These are phyloP conservation scores for Saccharomyces kudriavzevii DNA, from an alignment of 805 yeast species.

Conservation along the genomic window DNA sequence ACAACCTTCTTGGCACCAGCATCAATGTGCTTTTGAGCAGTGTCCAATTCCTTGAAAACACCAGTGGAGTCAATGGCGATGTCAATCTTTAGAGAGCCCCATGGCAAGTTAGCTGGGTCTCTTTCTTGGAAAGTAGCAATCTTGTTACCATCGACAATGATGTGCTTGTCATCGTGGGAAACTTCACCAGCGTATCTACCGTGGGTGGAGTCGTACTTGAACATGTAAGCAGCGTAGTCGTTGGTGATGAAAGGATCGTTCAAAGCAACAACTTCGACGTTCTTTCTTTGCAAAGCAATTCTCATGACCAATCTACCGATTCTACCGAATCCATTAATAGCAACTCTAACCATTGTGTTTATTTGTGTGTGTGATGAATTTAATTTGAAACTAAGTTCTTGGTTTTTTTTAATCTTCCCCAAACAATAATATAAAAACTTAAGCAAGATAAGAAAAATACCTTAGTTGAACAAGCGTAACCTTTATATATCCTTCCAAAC, in stretches of 20 bases:
- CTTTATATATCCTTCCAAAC: not conserved
- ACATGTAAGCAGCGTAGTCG: constrained; percentile 66
- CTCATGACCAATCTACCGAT: constrained; percentile 63
- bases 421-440: not conserved
- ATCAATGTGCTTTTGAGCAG: constrained; percentile 60
- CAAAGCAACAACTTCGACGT: constrained; percentile 53
- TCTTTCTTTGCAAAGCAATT: constrained; percentile 47
- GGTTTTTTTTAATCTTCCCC: not conserved
- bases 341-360: constrained; percentile 35
- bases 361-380: constrained; percentile 1
- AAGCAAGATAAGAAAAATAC: not conserved
- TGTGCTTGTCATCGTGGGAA: constrained; percentile 40
- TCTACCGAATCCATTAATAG: constrained; percentile 70
- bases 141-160: constrained; percentile 46
- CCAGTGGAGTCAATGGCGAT: constrained; percentile 66
- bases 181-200: constrained; percentile 57
- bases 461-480: not conserved
- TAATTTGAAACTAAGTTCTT: not conserved
- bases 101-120: constrained; percentile 61
- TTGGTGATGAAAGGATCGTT: constrained; percentile 63
- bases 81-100: constrained; percentile 57
- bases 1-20: constrained; percentile 70
- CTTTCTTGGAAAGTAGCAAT: constrained; percentile 52
- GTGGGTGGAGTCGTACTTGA: constrained; percentile 69
- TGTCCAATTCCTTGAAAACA: constrained; percentile 57